Conservation (phyloP, 192 early-diverging fungal genomes). For the Umbelopsis isabellina region DNA sequence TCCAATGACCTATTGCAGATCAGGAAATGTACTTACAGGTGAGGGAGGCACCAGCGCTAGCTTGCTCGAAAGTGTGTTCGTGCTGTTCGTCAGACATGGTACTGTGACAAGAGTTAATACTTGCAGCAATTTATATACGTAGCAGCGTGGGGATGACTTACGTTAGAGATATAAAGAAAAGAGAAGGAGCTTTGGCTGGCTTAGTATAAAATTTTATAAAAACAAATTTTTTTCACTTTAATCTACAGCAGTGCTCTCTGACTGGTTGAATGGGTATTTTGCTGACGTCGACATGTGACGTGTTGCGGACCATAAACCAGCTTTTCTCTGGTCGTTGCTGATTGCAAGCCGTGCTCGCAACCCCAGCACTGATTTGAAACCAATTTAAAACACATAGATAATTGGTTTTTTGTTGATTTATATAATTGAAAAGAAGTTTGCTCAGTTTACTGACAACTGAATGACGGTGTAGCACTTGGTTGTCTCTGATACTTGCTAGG, state of each 20-base stretch:
- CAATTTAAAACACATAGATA: too few species aligned
- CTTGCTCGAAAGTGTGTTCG: constrained; percentile 73
- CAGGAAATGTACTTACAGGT: constrained; percentile 57
- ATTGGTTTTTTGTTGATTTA: too few species aligned
- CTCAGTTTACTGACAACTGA: too few species aligned
- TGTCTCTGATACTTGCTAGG: too few species aligned
- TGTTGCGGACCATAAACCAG: neutral
- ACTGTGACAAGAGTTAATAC: constrained; percentile 16
- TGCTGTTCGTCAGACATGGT: constrained; percentile 68
- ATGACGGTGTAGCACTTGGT: too few species aligned
- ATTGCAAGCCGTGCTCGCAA: too few species aligned
- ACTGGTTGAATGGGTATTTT: neutral
- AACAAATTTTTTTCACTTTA: constrained; percentile 16
- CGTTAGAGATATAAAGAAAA: constrained; percentile 7
- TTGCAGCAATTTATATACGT: too few species aligned
- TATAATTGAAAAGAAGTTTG: too few species aligned
- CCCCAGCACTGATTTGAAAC: too few species aligned
- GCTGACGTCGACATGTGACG: constrained; percentile 19
- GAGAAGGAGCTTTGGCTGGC: constrained; percentile 1
- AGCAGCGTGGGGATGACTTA: neutral
- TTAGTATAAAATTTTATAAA: constrained; percentile 20
- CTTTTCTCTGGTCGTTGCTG: too few species aligned
- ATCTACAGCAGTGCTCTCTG: neutral
- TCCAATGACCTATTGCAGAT: neutral
- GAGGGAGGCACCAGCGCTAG: constrained; percentile 83